Percentiles rank a stretch among this genome's conserved stretches.
Conservation (phyloP, 768 basidiomycete species). For the Favolaschia claudopus region DNA sequence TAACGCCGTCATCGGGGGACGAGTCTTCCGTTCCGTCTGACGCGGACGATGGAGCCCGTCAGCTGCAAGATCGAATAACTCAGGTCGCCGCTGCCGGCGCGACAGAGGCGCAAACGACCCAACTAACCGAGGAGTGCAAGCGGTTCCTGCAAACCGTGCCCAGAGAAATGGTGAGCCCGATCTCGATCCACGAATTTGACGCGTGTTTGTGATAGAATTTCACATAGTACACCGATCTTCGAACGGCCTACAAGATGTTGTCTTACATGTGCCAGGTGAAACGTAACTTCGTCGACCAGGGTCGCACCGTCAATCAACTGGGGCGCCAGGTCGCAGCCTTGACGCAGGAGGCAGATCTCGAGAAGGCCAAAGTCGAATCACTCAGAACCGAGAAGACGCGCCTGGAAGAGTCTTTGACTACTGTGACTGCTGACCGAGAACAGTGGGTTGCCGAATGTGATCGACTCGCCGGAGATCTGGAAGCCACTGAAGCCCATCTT, state of each 20-base stretch:
- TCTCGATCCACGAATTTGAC: neutral
- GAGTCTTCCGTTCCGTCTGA: constrained; percentile 27
- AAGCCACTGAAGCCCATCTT: constrained; percentile 14
- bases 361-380: constrained; percentile 18
- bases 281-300: constrained; percentile 14
- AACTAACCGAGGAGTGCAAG: constrained; percentile 58
- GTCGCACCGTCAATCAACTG: constrained; percentile 3
- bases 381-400: constrained; percentile 19
- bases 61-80: constrained; percentile 62
- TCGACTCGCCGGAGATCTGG: constrained; percentile 11
- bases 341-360: constrained; percentile 19
- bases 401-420: constrained; percentile 12
- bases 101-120: constrained; percentile 55
- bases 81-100: constrained; percentile 64
- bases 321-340: neutral
- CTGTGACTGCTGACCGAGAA: constrained; percentile 12
- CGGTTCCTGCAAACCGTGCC: constrained; percentile 10
- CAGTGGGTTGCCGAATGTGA: neutral
- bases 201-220: neutral
- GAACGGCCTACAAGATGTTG: constrained; percentile 19
- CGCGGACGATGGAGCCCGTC: constrained; percentile 53
- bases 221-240: constrained; percentile 22
- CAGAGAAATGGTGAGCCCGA: constrained; percentile 9
- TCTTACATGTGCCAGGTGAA: constrained; percentile 21
- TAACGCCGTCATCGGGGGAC: constrained; percentile 27